A percentile compares a stretch with the other conserved stretches of the same genome.
These are phyloP conservation scores for Colletotrichum magnum DNA, from an alignment of 2,329 filamentous ascomycete genomes.

Conservation along the genomic window DNA sequence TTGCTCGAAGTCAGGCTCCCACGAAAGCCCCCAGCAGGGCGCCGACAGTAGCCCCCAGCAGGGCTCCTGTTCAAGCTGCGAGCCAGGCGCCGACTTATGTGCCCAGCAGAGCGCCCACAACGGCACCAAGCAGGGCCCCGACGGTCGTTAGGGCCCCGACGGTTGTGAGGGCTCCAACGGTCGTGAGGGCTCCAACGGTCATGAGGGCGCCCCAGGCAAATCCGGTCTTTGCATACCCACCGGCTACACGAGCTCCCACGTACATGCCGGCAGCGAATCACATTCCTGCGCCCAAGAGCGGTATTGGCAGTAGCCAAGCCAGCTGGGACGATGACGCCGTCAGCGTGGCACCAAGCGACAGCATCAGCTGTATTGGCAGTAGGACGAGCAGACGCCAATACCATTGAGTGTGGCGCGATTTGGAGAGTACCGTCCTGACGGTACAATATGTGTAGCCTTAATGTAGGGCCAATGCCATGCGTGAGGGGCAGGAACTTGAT, in stretches of 20 bases:
- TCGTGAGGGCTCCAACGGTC: constrained; percentile 19
- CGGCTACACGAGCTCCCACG: constrained; percentile 44
- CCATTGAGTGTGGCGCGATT: constrained; percentile 40
- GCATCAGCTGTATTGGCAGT: constrained; percentile 72
- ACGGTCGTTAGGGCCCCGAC: constrained; percentile 9
- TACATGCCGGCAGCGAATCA: constrained; percentile 49
- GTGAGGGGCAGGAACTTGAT: no score
- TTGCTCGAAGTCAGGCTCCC: constrained; percentile 19
- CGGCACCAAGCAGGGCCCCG: constrained; percentile 15
- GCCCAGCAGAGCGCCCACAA: constrained; percentile 16
- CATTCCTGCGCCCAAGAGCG: constrained; percentile 58
- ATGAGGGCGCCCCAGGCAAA: constrained; percentile 21
- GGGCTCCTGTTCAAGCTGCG: constrained; percentile 23
- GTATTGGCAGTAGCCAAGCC: constrained; percentile 56
- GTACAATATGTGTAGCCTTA: background rate
- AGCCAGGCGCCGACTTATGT: constrained; percentile 16
- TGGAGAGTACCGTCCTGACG: background rate
- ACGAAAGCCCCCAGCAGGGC: constrained; percentile 14
- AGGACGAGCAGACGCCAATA: constrained; percentile 50
- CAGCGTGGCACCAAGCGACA: constrained; percentile 72
- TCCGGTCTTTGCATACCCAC: constrained; percentile 35
- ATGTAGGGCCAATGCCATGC: no score
- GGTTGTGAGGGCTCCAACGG: no score
- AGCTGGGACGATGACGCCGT: constrained; percentile 63
- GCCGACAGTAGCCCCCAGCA: constrained; percentile 32